phyloP scores from a whole-genome alignment of 2,329 filamentous ascomycete species.

The Diaporthe citri region DNA sequence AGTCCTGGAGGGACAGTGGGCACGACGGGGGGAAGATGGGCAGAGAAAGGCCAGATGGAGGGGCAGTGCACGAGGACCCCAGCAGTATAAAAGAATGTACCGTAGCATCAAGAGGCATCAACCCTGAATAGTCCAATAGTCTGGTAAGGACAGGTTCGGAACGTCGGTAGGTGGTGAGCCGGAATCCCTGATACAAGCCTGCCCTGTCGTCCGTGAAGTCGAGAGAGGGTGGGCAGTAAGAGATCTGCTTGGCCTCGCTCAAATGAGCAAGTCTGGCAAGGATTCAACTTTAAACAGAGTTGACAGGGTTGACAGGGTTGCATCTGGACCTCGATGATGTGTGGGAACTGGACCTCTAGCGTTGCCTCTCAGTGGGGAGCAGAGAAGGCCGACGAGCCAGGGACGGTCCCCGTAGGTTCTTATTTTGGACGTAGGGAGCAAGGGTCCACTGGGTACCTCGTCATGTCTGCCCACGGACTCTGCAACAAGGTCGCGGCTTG shows the following conservation, averaged over 20 bases:
- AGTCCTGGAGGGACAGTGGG: conserved; percentile 48
- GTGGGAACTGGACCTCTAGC: conserved; percentile 44
- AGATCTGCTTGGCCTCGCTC: conserved; percentile 53
- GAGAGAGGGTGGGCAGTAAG: conserved; percentile 51
- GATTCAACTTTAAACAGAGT: conserved; percentile 51
- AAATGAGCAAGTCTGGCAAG: conserved; percentile 52
- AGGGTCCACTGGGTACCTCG: conserved; percentile 45
- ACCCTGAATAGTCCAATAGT: conserved; percentile 53
- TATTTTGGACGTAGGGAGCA: conserved; percentile 50
- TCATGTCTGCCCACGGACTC: conserved; percentile 45
- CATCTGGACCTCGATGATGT: conserved; percentile 58
- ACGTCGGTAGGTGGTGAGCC: conserved; percentile 65
- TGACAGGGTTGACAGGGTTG: conserved; percentile 54
- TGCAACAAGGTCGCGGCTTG: conserved; percentile 37
- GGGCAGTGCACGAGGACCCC: conserved; percentile 64
- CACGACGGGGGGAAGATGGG: conserved; percentile 57
- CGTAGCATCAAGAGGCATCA: conserved; percentile 56
- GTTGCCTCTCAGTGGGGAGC: conserved; percentile 46
- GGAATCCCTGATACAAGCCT: conserved; percentile 62
- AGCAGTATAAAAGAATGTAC: conserved; percentile 65
- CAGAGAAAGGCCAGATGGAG: conserved; percentile 55
- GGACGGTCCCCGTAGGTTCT: conserved; percentile 45
- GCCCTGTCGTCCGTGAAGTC: conserved; percentile 50
- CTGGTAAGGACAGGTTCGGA: conserved; percentile 61
- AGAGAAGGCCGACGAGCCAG: conserved; percentile 49